Evolutionary conservation across 2,329 filamentous ascomycete species (phyloP), one percentile per base, ranked within the genome.

Genomic region (Leptographium procerum): DNA sequence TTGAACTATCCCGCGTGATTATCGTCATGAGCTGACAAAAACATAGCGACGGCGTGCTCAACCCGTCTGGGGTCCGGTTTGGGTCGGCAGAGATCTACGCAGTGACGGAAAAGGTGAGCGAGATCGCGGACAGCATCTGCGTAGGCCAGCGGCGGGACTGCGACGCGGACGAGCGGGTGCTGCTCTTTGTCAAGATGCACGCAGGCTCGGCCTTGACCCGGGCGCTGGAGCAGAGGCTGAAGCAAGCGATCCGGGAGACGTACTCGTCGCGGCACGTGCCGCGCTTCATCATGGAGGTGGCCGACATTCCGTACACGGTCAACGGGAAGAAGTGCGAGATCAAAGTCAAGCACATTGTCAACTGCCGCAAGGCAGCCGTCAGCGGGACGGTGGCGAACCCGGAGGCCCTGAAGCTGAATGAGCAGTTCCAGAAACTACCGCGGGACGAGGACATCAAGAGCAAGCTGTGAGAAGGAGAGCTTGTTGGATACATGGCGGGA

Each of bases 251-350:
- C 40, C 56, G 64, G 57, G 43, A 29, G 36, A 62, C 57, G 11
- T 61, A 70, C 9, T 69, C 66, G 14, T 60, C 69, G 3, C 64
- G 73, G 10, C 73, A 76, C 63, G 73, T 76, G 31, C 74, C 73
- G 66, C 64, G 57, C 33, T 74, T 71, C 58, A 65, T 76, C 11
- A 61, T 74, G 14, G 63, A 69, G 22, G 69, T 73, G 1, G 64
- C 63, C 1, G 72, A 72, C 26, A 71, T 76, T 22, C 73, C 73
- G 0, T 69, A 71, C 24, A 76, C 74, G 11, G 71, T 77, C 48
- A 76, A 77, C 59, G 74, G 75, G 8, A 77, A 77, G 65, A 77
- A 76, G 60, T 71, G 76, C 31, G 71, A 73, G 68, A 72, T 69
- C 54, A 70, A 68, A 34, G 72, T 78, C 47, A 77, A 72, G 68